Base-by-base conservation (phyloP, 306 rosid genomes). In the Cucumis hystrix region DNA sequence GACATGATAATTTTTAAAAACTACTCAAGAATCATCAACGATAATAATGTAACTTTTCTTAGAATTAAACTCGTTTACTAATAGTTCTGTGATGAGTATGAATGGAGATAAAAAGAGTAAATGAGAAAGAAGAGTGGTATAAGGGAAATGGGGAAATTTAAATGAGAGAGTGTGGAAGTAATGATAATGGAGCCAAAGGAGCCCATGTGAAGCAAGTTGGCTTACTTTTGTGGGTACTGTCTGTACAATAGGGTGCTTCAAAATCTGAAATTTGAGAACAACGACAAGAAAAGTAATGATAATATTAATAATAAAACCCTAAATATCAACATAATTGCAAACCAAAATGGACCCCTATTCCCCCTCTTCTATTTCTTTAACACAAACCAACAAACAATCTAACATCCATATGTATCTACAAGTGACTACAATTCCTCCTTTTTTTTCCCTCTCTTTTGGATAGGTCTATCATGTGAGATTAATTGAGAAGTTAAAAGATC, bases 281-380 rank as follows among this genome's bases (percentile, higher is more conserved):
- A 47, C 54, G 0, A 13, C 37, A 33, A 11, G 52, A 11, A 47
- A 11, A 47, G 3, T 9, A 47, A 47, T 33, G 37, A 47, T 9
- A 47, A 47, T 5, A 10, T 0, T 9, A 47, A 47, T 5, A 45
- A 52, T 4, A 52, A 52, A 52, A 52, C 16, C 11, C 66, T 57
- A 57, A 18, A n/a, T 15, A 33, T 64, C 47, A 40, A 64, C 45
- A 66, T 66, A 66, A 66, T 66, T 66, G 5, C 51, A 66, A 66
- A 66, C 15, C 70, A 33, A 39, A 60, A 68, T 43, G 56, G 56
- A 41, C 74, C 74, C 74, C 74, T 67, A 41, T 68, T 7, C 25
- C 13, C 49, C 30, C 52, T 17, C 28, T n/a, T 4, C 28, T 17
- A 2, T 61, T 28, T 12, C 41, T 33, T 2, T 25, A 62, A 30